A percentile compares a stretch with the other conserved stretches of the same genome.
Conservation (phyloP, 2,329 filamentous ascomycete species). For the Coniosporium tulheliwenetii region DNA sequence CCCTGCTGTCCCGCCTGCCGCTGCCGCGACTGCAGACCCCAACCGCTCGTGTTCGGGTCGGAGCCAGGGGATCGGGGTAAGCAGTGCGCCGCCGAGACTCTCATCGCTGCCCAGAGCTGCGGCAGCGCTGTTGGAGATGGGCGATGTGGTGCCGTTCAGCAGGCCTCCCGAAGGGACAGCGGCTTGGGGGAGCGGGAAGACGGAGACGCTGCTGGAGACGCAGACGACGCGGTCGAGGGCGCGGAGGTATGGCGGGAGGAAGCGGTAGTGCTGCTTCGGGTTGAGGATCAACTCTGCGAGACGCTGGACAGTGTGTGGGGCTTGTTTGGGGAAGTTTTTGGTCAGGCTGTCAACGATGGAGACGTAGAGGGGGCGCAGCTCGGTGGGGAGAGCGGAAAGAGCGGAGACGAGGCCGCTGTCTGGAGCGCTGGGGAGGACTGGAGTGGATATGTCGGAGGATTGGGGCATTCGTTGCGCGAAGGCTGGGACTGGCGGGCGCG, state of each 20-base stretch:
- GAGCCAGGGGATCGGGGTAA: constrained; percentile 93
- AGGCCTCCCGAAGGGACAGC: constrained; percentile 34
- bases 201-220: constrained; percentile 66
- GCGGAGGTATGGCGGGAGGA: constrained; percentile 70
- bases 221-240: constrained; percentile 82
- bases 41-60: constrained; percentile 5
- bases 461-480: constrained; percentile 27
- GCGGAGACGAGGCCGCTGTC: constrained; percentile 2
- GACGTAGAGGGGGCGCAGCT: constrained; percentile 15
- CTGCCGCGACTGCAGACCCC: constrained; percentile 7
- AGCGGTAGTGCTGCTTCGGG: constrained; percentile 66
- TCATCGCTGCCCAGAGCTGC: constrained; percentile 63
- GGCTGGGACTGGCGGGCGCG: constrained; percentile 22
- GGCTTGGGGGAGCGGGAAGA: constrained; percentile 67
- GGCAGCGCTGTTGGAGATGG: constrained; percentile 17
- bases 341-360: constrained; percentile 36
- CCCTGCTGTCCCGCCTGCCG: constrained; percentile 16
- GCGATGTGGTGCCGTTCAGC: constrained; percentile 46
- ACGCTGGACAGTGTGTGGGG: constrained; percentile 86
- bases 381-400: constrained; percentile 12
- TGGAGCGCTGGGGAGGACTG: neutral
- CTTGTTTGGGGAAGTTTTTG: constrained; percentile 53
- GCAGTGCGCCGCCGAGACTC: constrained; percentile 70
- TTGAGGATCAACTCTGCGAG: constrained; percentile 71
- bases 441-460: constrained; percentile 23